Percentiles rank a stretch among this genome's conserved stretches.
These are phyloP conservation scores for Suillus americanus DNA, from an alignment of 768 basidiomycete genomes.

Conservation along the genomic window DNA sequence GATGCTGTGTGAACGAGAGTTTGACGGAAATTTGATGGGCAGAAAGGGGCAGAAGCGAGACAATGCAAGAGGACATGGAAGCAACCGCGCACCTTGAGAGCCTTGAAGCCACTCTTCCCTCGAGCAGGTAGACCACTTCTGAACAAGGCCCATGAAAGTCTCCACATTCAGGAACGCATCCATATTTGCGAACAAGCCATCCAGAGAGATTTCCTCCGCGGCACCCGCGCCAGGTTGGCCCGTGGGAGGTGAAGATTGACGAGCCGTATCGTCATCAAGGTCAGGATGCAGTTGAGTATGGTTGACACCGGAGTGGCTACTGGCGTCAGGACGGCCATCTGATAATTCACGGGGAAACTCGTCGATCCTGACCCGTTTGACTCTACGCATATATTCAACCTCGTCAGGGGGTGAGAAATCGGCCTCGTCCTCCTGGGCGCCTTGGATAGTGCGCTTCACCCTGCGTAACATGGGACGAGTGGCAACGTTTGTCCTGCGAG, in stretches of 20 bases:
- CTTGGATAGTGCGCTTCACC: conserved; percentile 1
- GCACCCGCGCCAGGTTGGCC: background rate
- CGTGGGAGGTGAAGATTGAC: background rate
- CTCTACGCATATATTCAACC: background rate
- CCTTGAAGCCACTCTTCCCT: conserved; percentile 32
- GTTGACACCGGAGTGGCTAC: background rate
- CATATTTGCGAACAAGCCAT: conserved; percentile 20
- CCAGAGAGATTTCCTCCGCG: conserved; percentile 11
- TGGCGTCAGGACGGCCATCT: background rate
- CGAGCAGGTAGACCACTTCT: conserved; percentile 28
- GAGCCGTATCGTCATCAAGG: background rate
- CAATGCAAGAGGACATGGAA: background rate
- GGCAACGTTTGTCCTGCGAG: background rate
- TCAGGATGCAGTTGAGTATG: background rate
- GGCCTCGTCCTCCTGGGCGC: background rate
- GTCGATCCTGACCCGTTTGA: background rate
- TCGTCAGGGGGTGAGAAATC: background rate
- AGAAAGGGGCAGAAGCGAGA: conserved; percentile 16
- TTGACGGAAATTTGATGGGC: conserved; percentile 16
- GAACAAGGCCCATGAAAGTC: conserved; percentile 23
- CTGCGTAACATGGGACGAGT: background rate
- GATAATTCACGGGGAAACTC: background rate
- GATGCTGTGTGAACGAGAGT: conserved; percentile 18
- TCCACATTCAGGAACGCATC: conserved; percentile 19
- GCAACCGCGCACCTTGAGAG: conserved; percentile 23